Evolutionary conservation across 208 protist genomes (phyloP).

Genomic region (Crithidia brevicula): DNA sequence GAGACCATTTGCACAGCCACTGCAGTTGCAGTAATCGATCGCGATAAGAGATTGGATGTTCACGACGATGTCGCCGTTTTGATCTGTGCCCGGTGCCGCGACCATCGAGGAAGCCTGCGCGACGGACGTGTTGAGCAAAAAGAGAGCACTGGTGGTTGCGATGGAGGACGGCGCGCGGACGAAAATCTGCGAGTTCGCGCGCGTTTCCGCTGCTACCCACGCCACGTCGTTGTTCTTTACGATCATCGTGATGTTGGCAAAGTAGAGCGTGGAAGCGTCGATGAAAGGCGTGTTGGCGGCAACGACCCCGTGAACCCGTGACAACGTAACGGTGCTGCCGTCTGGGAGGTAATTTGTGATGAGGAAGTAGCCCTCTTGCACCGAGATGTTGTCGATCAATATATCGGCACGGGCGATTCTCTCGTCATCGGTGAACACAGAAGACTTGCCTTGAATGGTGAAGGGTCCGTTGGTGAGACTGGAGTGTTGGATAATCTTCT

Average conservation of each 20-base stretch:
- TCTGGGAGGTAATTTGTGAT: neutral
- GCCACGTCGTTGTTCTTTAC: neutral
- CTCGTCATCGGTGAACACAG: neutral
- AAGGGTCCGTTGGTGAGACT: neutral
- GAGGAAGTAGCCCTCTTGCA: neutral
- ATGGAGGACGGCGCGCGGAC: neutral
- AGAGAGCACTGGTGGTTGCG: neutral
- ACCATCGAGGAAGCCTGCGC: neutral
- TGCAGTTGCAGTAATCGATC: constrained; percentile 6
- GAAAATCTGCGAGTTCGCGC: neutral
- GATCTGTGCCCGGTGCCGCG: neutral
- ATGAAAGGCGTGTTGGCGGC: constrained; percentile 2
- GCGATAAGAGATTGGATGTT: neutral
- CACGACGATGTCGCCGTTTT: neutral
- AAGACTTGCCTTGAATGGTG: neutral
- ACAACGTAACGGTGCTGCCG: neutral
- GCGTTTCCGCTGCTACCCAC: neutral
- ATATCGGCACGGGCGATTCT: neutral
- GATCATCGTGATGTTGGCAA: neutral
- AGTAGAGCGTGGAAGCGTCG: neutral
- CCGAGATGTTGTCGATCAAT: neutral
- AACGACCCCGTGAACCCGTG: neutral
- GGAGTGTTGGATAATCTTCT: neutral
- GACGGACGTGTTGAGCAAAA: neutral
- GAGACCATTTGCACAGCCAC: neutral